Evolutionary conservation across 768 basidiomycete species (phyloP).

Genomic region (Mycena filopes): DNA sequence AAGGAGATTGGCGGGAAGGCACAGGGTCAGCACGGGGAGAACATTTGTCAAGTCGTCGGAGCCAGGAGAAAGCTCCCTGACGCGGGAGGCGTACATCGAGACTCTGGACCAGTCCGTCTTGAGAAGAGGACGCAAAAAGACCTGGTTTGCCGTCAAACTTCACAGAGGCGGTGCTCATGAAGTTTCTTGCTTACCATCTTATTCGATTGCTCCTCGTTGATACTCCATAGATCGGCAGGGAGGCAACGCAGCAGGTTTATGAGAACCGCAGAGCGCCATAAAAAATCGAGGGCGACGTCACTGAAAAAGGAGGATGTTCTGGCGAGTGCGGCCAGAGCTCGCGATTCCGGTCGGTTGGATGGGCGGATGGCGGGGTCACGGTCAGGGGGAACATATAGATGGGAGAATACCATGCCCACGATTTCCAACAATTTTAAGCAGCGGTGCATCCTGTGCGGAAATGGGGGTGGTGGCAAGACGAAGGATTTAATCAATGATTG

Average conservation of each 20-base stretch:
- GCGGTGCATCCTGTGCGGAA: too few species aligned
- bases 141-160: too few species aligned
- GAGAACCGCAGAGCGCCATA: slow-evolving; percentile 9
- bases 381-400: slow-evolving; percentile 10
- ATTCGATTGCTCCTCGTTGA: neutral
- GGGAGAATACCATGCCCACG: slow-evolving; percentile 18
- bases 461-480: too few species aligned
- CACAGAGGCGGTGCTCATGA: too few species aligned
- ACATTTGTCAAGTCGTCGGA: slow-evolving; percentile 1
- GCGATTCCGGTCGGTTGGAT: slow-evolving; percentile 4
- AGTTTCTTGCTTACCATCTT: slow-evolving; percentile 12
- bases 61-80: neutral
- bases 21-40: slow-evolving; percentile 10
- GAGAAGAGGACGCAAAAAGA: slow-evolving; percentile 9
- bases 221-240: slow-evolving; percentile 15
- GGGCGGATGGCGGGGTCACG: slow-evolving; percentile 1
- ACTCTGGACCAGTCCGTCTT: slow-evolving; percentile 10
- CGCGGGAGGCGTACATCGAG: neutral
- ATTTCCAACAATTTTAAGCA: slow-evolving; percentile 8
- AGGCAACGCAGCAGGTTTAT: slow-evolving; percentile 17
- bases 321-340: slow-evolving; percentile 16
- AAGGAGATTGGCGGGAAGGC: slow-evolving; percentile 15
- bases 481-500: too few species aligned
- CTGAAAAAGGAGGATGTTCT: slow-evolving; percentile 10
- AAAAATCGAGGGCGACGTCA: slow-evolving; percentile 4